Evolutionary conservation across 2,329 filamentous ascomycete genomes (phyloP).

Genomic region (Claviceps quebecensis): DNA sequence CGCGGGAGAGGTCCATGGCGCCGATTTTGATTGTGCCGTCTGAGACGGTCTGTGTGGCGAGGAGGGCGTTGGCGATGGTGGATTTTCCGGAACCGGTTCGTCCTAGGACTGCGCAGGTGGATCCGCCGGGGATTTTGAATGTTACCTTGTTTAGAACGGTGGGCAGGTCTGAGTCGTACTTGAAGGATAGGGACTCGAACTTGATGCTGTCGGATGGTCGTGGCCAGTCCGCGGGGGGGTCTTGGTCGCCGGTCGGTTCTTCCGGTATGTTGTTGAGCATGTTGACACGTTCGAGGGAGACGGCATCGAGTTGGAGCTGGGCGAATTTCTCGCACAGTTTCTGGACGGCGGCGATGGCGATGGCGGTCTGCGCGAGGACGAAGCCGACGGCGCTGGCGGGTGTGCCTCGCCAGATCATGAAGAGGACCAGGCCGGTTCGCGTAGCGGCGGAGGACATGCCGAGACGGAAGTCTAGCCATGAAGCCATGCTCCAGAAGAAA

Average conservation of each 20-base stretch:
- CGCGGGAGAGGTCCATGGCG: slow-evolving; percentile 32
- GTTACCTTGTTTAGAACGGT: slow-evolving; percentile 55
- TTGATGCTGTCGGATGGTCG: slow-evolving; percentile 54
- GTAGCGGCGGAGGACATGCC: slow-evolving; percentile 46
- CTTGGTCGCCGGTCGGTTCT: slow-evolving; percentile 51
- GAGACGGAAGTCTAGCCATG: slow-evolving; percentile 73
- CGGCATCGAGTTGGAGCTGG: slow-evolving; percentile 80
- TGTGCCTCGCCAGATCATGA: slow-evolving; percentile 62
- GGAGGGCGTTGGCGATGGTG: slow-evolving; percentile 49
- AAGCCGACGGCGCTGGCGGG: slow-evolving; percentile 73
- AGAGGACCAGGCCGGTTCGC: slow-evolving; percentile 57
- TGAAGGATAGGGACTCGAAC: slow-evolving; percentile 65
- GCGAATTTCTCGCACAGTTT: slow-evolving; percentile 67
- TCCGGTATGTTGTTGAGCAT: slow-evolving; percentile 68
- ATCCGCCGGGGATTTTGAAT: slow-evolving; percentile 55
- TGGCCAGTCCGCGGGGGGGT: slow-evolving; percentile 68
- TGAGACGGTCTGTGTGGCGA: slow-evolving; percentile 39
- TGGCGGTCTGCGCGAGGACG: slow-evolving; percentile 45
- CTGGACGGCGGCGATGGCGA: slow-evolving; percentile 23
- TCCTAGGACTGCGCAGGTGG: slow-evolving; percentile 56
- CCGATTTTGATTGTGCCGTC: slow-evolving; percentile 41
- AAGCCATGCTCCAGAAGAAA: slow-evolving; percentile 83
- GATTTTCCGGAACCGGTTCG: slow-evolving; percentile 82
- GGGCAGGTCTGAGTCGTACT: slow-evolving; percentile 65
- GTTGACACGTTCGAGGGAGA: slow-evolving; percentile 75